Evolutionary conservation across 148 eudicot genomes (phyloP).

Genomic region (Cornus suecica): DNA sequence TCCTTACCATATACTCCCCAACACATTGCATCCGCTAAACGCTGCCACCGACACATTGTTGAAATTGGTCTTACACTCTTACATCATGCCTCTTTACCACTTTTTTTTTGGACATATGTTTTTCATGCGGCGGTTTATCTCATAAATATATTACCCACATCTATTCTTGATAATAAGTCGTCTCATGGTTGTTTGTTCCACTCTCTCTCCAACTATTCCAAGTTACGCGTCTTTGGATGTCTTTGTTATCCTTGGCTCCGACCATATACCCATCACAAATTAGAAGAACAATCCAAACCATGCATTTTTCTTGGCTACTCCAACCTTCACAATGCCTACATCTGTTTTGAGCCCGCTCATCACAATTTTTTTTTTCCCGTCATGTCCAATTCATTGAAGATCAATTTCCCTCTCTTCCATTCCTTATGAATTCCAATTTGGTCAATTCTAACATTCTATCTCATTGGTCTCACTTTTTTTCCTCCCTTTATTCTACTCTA

Average conservation of each 20-base stretch:
- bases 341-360: background rate
- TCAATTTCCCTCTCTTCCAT: too few species aligned
- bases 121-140: background rate
- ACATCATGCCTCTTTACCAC: background rate
- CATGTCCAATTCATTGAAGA: background rate
- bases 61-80: background rate
- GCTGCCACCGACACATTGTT: background rate
- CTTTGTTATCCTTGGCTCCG: background rate
- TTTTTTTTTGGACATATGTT: background rate
- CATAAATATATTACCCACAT: background rate
- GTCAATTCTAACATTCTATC: too few species aligned
- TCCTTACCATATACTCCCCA: too few species aligned
- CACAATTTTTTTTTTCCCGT: background rate
- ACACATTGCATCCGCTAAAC: background rate
- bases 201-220: background rate
- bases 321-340: too few species aligned
- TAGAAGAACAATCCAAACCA: background rate
- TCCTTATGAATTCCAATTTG: too few species aligned
- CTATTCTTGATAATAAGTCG: background rate
- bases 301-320: background rate
- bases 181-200: background rate
- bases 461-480: too few species aligned
- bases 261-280: background rate
- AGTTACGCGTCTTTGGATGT: background rate
- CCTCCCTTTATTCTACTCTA: too few species aligned